Conservation (phyloP, 768 basidiomycete species). For the Amylocystis lapponica region DNA sequence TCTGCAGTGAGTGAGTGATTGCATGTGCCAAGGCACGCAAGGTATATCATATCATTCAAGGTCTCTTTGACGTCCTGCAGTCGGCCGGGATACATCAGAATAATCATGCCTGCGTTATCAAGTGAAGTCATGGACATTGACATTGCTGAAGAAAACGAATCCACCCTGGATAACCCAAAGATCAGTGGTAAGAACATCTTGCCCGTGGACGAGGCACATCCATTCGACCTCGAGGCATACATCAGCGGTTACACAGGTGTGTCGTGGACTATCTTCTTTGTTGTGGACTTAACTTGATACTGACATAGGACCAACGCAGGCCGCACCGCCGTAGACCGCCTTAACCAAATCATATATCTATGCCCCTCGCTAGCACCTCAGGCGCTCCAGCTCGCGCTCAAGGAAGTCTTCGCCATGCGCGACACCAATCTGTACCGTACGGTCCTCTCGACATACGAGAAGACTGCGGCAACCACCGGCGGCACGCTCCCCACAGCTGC, state of each 20-base stretch:
- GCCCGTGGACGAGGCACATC: slow-evolving; percentile 68
- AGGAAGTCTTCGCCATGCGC: slow-evolving; percentile 59
- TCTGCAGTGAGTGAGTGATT: no score
- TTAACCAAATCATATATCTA: slow-evolving; percentile 57
- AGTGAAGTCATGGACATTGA: slow-evolving; percentile 14
- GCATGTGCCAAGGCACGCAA: no score
- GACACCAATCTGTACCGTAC: slow-evolving; percentile 58
- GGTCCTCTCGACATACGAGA: slow-evolving; percentile 51
- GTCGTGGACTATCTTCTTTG: slow-evolving; percentile 9
- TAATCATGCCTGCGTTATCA: no score
- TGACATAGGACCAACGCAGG: neutral
- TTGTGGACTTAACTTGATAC: neutral
- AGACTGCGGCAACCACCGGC: slow-evolving; percentile 22
- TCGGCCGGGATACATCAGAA: no score
- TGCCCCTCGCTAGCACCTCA: slow-evolving; percentile 69
- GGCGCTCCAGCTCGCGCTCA: slow-evolving; percentile 62
- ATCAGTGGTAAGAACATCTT: slow-evolving; percentile 7
- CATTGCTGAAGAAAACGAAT: slow-evolving; percentile 4
- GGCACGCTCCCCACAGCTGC: slow-evolving; percentile 40
- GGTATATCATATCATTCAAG: no score
- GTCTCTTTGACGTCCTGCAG: no score
- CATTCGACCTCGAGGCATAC: slow-evolving; percentile 83
- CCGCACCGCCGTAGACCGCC: slow-evolving; percentile 45
- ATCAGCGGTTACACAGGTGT: slow-evolving; percentile 71
- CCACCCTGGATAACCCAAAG: neutral